Conservation (phyloP, 164 flowering plant species). For the Malania oleifera region DNA sequence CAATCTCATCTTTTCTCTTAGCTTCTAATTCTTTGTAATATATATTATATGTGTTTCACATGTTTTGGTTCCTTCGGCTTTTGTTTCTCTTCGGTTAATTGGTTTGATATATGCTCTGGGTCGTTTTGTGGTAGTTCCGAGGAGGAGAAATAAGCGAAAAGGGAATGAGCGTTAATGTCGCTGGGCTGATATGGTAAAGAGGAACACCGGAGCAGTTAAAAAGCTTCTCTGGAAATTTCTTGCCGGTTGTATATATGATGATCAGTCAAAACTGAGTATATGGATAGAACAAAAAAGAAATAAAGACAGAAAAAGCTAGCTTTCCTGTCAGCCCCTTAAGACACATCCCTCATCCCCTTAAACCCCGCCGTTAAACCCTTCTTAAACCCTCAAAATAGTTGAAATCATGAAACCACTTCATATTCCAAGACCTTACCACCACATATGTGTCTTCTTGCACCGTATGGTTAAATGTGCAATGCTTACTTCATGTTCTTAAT, state of each 20-base stretch:
- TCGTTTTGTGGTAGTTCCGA: constrained; percentile 52
- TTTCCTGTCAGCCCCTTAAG: constrained; percentile 37
- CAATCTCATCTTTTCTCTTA: constrained; percentile 2
- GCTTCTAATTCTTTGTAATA: not conserved
- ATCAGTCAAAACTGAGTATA: constrained; percentile 18
- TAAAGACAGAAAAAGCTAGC: constrained; percentile 31
- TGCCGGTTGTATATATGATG: too few species aligned
- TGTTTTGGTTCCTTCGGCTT: not conserved
- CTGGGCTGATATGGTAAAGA: constrained; percentile 58
- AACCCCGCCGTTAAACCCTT: constrained; percentile 7
- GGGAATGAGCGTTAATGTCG: constrained; percentile 38
- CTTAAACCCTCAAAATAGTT: too few species aligned
- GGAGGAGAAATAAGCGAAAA: constrained; percentile 24
- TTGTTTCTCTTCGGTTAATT: constrained; percentile 7
- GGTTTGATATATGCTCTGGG: too few species aligned
- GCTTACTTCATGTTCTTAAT: not conserved
- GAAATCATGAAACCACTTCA: too few species aligned
- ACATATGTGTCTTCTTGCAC: not conserved
- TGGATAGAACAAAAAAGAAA: constrained; percentile 11
- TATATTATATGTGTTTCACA: not conserved
- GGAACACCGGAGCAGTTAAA: constrained; percentile 53
- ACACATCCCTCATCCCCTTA: constrained; percentile 3
- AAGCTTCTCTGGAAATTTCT: constrained; percentile 59
- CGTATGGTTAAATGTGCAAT: not conserved
- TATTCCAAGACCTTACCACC: too few species aligned